These are phyloP conservation scores for Boletus pseudopeckii DNA, from an alignment of 768 basidiomycete genomes.

Conservation along the genomic window DNA sequence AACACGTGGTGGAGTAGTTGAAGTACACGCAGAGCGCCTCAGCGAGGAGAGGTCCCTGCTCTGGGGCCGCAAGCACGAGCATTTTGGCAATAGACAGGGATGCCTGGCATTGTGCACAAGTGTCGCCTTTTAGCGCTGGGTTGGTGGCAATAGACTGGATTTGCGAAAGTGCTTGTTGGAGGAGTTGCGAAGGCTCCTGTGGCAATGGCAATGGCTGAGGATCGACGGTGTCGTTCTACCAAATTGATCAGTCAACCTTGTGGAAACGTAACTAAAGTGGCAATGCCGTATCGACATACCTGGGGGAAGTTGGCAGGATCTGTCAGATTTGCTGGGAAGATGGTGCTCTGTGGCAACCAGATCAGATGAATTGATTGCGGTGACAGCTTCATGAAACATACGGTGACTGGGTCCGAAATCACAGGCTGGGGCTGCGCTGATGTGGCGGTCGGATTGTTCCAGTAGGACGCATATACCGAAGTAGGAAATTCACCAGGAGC, in stretches of 20 bases:
- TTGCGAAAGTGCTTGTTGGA: conserved; percentile 38
- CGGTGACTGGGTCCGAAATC: conserved; percentile 64
- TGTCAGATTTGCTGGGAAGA: conserved; percentile 58
- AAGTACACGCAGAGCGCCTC: conserved; percentile 44
- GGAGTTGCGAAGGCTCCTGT: conserved; percentile 34
- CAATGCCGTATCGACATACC: conserved; percentile 15
- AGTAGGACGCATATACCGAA: conserved; percentile 56
- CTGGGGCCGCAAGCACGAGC: conserved; percentile 40
- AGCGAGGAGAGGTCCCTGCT: conserved; percentile 39
- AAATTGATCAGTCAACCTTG: background rate
- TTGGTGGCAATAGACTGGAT: conserved; percentile 38
- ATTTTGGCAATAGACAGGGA: conserved; percentile 40
- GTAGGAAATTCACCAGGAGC: conserved; percentile 63
- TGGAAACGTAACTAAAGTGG: background rate
- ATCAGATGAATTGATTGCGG: background rate
- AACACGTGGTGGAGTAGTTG: conserved; percentile 36
- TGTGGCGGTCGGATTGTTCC: conserved; percentile 67
- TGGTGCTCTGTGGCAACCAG: conserved; percentile 39
- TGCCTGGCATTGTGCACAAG: conserved; percentile 40
- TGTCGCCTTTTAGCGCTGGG: conserved; percentile 34
- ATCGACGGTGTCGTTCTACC: conserved; percentile 42
- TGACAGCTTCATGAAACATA: conserved; percentile 27
- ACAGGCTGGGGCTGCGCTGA: conserved; percentile 68
- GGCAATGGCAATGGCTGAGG: conserved; percentile 42
- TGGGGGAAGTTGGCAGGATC: conserved; percentile 57